Conservation (phyloP, 140 eudicot genomes). For the Anethum foeniculum region DNA sequence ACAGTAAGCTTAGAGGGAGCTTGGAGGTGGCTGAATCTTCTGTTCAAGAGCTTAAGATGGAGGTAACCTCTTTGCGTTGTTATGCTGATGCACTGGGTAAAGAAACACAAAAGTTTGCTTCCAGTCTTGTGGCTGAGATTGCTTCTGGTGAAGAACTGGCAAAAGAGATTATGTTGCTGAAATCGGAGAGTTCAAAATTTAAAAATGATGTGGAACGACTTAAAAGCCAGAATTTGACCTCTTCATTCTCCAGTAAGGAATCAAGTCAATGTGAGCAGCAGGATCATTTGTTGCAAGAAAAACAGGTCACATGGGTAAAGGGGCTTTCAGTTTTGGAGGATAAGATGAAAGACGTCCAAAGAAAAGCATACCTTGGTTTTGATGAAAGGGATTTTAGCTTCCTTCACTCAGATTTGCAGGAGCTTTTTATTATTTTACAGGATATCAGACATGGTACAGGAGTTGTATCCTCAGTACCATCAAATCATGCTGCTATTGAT, state of each 20-base stretch:
- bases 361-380: constrained; percentile 35
- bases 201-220: constrained; percentile 52
- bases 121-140: constrained; percentile 46
- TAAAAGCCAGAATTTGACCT: constrained; percentile 34
- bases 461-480: constrained; percentile 5
- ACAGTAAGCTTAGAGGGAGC: constrained; percentile 51
- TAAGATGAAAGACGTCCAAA: constrained; percentile 49
- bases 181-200: constrained; percentile 56
- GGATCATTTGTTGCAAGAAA: constrained; percentile 3
- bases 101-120: constrained; percentile 60
- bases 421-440: constrained; percentile 34
- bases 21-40: constrained; percentile 70
- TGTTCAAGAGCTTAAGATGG: constrained; percentile 54
- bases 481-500: constrained; percentile 14
- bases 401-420: constrained; percentile 51
- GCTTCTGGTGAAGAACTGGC: constrained; percentile 55
- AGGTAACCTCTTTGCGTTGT: constrained; percentile 55
- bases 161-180: constrained; percentile 53
- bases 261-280: constrained; percentile 15
- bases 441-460: constrained; percentile 38
- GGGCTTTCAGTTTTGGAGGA: constrained; percentile 47
- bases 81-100: constrained; percentile 52
- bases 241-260: constrained; percentile 22
- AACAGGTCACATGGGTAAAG: constrained; percentile 29
- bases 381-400: constrained; percentile 40